Evolutionary conservation across 768 basidiomycete species (phyloP).

Genomic region (Calocera viscosa): DNA sequence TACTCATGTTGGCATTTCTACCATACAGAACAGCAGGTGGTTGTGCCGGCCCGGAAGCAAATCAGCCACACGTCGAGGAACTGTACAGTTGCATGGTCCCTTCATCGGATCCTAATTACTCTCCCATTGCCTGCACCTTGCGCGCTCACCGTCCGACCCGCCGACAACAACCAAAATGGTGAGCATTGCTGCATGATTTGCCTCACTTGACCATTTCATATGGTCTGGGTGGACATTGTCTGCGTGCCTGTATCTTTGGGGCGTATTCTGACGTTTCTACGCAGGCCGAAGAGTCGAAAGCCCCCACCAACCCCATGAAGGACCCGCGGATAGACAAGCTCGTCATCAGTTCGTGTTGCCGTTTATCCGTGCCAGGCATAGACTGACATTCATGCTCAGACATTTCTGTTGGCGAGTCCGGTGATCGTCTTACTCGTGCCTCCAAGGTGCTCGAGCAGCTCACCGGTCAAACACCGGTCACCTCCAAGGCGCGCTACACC

Average conservation of each 20-base stretch:
- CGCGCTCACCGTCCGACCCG: conserved; percentile 8
- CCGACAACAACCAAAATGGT: conserved; percentile 8
- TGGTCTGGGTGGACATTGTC: not conserved
- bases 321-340: conserved; percentile 97
- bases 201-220: not conserved
- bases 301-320: conserved; percentile 87
- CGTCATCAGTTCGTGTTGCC: conserved; percentile 81
- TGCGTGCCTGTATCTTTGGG: not conserved
- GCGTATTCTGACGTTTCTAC: not conserved
- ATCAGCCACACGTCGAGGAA: conserved; percentile 1
- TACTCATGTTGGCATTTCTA: not conserved
- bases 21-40: not conserved
- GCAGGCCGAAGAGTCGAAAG: conserved; percentile 78
- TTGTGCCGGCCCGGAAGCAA: not conserved
- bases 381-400: conserved; percentile 38
- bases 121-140: not conserved
- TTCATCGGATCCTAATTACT: conserved; percentile 2
- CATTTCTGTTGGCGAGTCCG: conserved; percentile 99
- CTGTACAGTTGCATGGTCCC: conserved; percentile 5
- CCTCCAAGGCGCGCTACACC: conserved; percentile 99
- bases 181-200: not conserved
- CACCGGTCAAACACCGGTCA: conserved; percentile 97
- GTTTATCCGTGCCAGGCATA: not conserved
- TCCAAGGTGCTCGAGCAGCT: conserved; percentile 99
- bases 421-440: conserved; percentile 95